Conservation (phyloP, 2,329 filamentous ascomycete genomes). For the Sclerotinia glacialis region DNA sequence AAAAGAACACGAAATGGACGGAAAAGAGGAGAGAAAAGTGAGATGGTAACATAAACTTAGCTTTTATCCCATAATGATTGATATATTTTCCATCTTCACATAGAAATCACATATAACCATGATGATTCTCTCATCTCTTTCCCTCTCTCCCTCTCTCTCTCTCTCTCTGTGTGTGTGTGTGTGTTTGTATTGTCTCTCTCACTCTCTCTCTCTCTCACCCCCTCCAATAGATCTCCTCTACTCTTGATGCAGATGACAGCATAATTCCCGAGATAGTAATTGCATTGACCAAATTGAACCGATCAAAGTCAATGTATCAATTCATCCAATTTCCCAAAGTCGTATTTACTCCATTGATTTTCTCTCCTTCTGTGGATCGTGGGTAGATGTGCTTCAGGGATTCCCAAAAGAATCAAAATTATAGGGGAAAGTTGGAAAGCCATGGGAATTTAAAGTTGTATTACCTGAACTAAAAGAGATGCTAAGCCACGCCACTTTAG, state of each 20-base stretch:
- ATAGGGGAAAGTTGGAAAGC: constrained; percentile 15
- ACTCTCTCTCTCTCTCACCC: background rate
- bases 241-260: background rate
- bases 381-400: constrained; percentile 8
- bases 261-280: background rate
- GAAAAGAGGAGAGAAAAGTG: background rate
- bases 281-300: constrained; percentile 3
- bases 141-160: background rate
- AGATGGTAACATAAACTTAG: background rate
- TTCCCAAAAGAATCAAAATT: background rate
- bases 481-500: constrained; percentile 2
- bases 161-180: no score
- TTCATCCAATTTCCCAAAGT: constrained; percentile 10
- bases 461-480: background rate
- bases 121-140: background rate
- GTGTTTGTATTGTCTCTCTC: no score
- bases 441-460: constrained; percentile 1
- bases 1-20: background rate
- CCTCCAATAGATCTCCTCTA: background rate
- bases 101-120: background rate
- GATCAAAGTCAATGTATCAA: no score
- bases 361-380: background rate
- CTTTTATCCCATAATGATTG: background rate
- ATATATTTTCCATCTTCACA: background rate
- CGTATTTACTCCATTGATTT: constrained; percentile 6